These are phyloP conservation scores for Pelargonium cotyledonis DNA, from an alignment of 441 rosid genomes.

Conservation along the genomic window DNA sequence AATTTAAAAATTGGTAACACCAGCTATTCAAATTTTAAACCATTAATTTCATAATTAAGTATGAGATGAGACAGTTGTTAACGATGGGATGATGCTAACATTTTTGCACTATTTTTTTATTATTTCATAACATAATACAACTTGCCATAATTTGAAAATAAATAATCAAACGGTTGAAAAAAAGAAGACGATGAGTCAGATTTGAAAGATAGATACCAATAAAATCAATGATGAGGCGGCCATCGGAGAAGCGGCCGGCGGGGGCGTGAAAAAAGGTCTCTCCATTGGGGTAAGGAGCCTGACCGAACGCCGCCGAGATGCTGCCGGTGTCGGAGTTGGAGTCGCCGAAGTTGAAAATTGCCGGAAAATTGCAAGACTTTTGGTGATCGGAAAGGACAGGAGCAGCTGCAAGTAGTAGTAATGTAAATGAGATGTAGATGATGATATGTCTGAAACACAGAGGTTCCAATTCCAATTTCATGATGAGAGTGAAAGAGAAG, in stretches of 20 bases:
- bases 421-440: neutral
- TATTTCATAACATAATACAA: too few relatives aligned
- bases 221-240: conserved; percentile 45
- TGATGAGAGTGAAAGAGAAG: neutral
- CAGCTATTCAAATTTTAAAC: too few relatives aligned
- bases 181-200: neutral
- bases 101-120: too few relatives aligned
- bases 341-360: neutral
- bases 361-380: conserved; percentile 7
- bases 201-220: conserved; percentile 28
- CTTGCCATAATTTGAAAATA: neutral
- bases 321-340: conserved; percentile 15
- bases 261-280: conserved; percentile 46
- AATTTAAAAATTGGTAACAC: too few relatives aligned
- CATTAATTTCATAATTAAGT: too few relatives aligned
- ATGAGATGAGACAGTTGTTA: too few relatives aligned
- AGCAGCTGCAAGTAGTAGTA: neutral
- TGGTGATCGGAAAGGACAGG: neutral
- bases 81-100: too few relatives aligned
- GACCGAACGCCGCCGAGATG: conserved; percentile 34
- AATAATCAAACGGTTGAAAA: neutral
- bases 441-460: neutral
- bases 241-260: conserved; percentile 43
- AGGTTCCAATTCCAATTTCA: neutral
- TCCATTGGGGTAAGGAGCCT: conserved; percentile 47